Conservation (phyloP, 2,329 filamentous ascomycete genomes). For the Laburnicola sp. region DNA sequence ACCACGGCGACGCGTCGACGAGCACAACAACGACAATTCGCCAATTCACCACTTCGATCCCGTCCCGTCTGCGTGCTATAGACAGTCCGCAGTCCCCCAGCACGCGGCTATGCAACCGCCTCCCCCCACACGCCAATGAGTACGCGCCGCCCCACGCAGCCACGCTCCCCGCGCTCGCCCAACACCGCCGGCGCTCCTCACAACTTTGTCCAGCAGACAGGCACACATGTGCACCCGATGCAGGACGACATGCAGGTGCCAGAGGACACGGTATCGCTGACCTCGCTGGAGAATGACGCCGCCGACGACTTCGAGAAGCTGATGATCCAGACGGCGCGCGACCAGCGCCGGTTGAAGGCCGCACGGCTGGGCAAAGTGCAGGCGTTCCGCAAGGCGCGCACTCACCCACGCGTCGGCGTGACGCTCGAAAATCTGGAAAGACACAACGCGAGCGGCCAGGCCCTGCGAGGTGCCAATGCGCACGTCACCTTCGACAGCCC, state of each 20-base stretch:
- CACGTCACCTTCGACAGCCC: slow-evolving; percentile 30
- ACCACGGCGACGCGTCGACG: slow-evolving; percentile 9
- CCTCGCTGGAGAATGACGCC: slow-evolving; percentile 46
- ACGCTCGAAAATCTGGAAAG: slow-evolving; percentile 51
- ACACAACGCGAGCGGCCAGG: slow-evolving; percentile 29
- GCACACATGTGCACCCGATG: slow-evolving; percentile 25
- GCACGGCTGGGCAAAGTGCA: slow-evolving; percentile 38
- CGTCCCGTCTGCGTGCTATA: background rate
- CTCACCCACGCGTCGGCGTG: slow-evolving; percentile 45
- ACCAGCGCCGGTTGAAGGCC: slow-evolving; percentile 46
- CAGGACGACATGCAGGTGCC: slow-evolving; percentile 28
- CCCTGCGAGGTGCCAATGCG: slow-evolving; percentile 12
- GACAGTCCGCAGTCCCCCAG: background rate
- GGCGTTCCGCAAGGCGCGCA: slow-evolving; percentile 50
- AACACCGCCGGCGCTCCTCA: slow-evolving; percentile 30
- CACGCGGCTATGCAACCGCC: slow-evolving; percentile 21
- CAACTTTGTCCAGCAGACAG: slow-evolving; percentile 23
- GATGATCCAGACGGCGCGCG: slow-evolving; percentile 50
- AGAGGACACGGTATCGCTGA: slow-evolving; percentile 39
- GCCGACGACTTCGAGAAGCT: slow-evolving; percentile 52
- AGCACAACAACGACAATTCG: slow-evolving; percentile 9
- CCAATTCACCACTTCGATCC: background rate
- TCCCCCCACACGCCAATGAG: slow-evolving; percentile 29
- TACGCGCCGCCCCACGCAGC: slow-evolving; percentile 40
- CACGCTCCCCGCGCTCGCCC: slow-evolving; percentile 35